Percentiles rank a stretch among this genome's conserved stretches.
These are phyloP conservation scores for Rheum nobile DNA, from an alignment of 148 eudicot genomes.

Conservation along the genomic window DNA sequence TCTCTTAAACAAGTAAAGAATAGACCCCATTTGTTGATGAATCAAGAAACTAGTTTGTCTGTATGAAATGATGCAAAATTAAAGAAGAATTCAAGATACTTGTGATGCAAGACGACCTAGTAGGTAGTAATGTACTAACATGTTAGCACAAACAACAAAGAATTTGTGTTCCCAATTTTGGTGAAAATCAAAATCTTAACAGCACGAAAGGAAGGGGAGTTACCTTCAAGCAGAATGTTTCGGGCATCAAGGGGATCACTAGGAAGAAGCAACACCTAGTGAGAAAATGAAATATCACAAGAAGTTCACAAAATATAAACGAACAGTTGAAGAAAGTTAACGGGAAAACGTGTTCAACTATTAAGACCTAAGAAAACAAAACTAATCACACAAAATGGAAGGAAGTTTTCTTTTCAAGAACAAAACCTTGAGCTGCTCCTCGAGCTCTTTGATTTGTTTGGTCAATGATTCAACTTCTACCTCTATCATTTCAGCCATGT, in stretches of 20 bases:
- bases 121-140: neutral
- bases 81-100: neutral
- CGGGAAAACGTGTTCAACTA: neutral
- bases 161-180: neutral
- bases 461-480: slow-evolving; percentile 62
- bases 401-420: neutral
- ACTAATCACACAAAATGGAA: neutral
- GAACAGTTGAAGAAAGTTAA: neutral
- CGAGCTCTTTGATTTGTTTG: slow-evolving; percentile 54
- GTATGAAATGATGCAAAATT: neutral
- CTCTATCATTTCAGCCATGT: slow-evolving; percentile 85
- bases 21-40: neutral
- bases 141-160: neutral
- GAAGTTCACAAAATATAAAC: neutral
- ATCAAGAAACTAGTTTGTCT: neutral
- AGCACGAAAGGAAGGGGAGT: neutral
- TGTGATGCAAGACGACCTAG: neutral
- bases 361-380: neutral
- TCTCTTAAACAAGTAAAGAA: neutral
- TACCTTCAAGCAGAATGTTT: slow-evolving; percentile 97
- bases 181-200: neutral
- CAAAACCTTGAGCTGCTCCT: slow-evolving; percentile 76
- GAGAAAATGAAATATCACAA: slow-evolving; percentile 9
- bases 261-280: slow-evolving; percentile 74
- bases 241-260: slow-evolving; percentile 91